A percentile compares a stretch with the other conserved stretches of the same genome.
phyloP scores from a whole-genome alignment of 140 eudicot species.

The Ambrosia hybrid region DNA sequence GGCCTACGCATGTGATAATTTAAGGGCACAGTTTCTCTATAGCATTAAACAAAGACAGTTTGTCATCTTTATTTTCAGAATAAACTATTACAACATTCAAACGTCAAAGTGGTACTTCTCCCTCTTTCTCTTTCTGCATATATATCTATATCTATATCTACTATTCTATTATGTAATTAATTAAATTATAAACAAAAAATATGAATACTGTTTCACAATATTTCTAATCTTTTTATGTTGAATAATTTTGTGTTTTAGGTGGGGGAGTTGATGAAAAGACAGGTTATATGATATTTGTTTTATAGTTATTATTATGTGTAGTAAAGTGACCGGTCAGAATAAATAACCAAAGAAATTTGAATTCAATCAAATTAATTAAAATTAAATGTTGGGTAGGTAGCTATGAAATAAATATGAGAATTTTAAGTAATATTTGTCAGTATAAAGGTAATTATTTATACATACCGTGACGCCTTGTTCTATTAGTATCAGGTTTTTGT shows the following conservation, averaged over 20 bases:
- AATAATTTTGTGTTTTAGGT: too few species aligned
- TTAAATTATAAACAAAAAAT: too few species aligned
- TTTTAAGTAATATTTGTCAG: constrained; percentile 17
- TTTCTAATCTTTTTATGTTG: too few species aligned
- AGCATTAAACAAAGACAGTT: constrained; percentile 24
- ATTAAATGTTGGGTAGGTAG: constrained; percentile 16
- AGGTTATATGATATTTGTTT: too few species aligned
- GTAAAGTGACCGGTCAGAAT: constrained; percentile 4
- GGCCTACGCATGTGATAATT: constrained; percentile 17
- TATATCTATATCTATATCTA: too few species aligned
- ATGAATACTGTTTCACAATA: too few species aligned
- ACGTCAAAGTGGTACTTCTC: neutral
- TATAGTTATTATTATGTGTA: too few species aligned
- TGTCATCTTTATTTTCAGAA: constrained; percentile 20
- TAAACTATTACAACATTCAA: constrained; percentile 9
- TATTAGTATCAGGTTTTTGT: neutral
- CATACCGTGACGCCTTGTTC: constrained; percentile 8
- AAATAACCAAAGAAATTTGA: neutral
- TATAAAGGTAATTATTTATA: neutral
- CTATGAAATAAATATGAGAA: constrained; percentile 10
- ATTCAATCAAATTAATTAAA: neutral
- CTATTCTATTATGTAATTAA: too few species aligned
- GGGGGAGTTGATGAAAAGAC: too few species aligned
- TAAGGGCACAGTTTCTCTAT: constrained; percentile 9
- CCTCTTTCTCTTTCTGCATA: too few species aligned